Evolutionary conservation across 2,329 filamentous ascomycete genomes (phyloP), one percentile per base, ranked within the genome.

Genomic region (Pyrenochaeta sp.): DNA sequence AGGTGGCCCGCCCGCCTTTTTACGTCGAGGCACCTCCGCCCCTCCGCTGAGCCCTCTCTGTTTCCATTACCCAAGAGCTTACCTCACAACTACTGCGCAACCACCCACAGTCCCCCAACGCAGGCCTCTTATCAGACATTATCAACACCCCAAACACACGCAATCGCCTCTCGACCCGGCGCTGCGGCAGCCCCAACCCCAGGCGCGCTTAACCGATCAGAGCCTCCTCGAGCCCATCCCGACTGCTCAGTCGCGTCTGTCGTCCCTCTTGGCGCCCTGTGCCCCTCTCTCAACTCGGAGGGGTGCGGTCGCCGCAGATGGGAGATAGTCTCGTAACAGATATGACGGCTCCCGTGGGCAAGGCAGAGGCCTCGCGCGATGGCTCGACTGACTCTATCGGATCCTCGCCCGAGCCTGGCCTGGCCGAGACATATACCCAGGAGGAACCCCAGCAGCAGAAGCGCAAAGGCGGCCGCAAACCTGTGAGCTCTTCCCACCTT

Each of bases 391-490:
- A 72, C 60, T 78, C 75, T 39, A 72, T 75, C 61, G 74, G 72
- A 55, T 77, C 75, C 40, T 76, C 75, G 37, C 77, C 76, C 29
- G 76, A 78, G 63, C 72, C 68, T 44, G 75, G 77, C 42, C 63
- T 63, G 43, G 58, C 55, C 14, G 68, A 67, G 47, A 61, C 68
- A 46, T 75, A 75, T 62, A 65, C 71, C 60, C 68, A 73, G 55
- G 64, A 74, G 53, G 70, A 75, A 56, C 72, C 73, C 47, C 71
- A 73, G 52, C 75, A 75, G 67, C 91, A 92, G 69, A 99, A 99
- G 81, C 86, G 94, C 68, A 99, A 99, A 79, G 94, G 94, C 67
- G 94, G 94, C 51, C 87, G 94, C 68, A 99, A 97, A 79, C 94
- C 94, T 68, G 94, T 97, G 85, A 74, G 84, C 81, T n/a, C 58